phyloP scores from a whole-genome alignment of 2,329 filamentous ascomycete genomes.

The Colletotrichum caudatum region DNA sequence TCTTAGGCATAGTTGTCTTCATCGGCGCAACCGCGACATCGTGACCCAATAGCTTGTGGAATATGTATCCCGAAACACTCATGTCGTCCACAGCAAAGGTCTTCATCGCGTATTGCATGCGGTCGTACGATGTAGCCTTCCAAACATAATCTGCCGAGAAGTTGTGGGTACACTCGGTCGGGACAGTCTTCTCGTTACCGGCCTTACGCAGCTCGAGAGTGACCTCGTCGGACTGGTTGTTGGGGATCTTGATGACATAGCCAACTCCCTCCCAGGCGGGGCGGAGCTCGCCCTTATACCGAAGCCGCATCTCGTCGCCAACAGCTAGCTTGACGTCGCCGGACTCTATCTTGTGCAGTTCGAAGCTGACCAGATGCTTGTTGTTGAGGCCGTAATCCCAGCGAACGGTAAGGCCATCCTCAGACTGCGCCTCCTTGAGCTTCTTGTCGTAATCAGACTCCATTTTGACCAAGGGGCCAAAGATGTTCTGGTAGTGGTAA shows the following conservation, averaged over 20 bases:
- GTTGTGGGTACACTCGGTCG: slow-evolving; percentile 95
- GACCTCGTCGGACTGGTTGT: slow-evolving; percentile 98
- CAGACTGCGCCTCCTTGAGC: slow-evolving; percentile 96
- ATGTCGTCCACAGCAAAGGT: slow-evolving; percentile 98
- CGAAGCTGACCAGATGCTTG: slow-evolving; percentile 95
- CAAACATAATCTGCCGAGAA: slow-evolving; percentile 99
- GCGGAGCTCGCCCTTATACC: slow-evolving; percentile 94
- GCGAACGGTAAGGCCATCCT: slow-evolving; percentile 92
- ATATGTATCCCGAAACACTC: slow-evolving; percentile 98
- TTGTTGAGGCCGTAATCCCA: slow-evolving; percentile 98
- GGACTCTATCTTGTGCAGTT: slow-evolving; percentile 95
- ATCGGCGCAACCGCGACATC: slow-evolving; percentile 94
- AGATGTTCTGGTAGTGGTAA: slow-evolving; percentile 99
- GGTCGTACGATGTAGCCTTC: slow-evolving; percentile 99
- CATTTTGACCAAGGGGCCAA: slow-evolving; percentile 97
- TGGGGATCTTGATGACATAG: slow-evolving; percentile 99
- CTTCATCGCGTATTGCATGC: slow-evolving; percentile 99
- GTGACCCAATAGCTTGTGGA: slow-evolving; percentile 94
- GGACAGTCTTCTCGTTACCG: slow-evolving; percentile 94
- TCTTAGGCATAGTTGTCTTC: slow-evolving; percentile 95
- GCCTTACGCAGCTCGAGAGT: slow-evolving; percentile 94
- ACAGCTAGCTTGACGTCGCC: slow-evolving; percentile 98
- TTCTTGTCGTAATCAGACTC: slow-evolving; percentile 99
- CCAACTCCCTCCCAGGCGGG: slow-evolving; percentile 96
- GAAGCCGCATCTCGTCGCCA: slow-evolving; percentile 97